Evolutionary conservation across 345 rosid genomes (phyloP), one percentile per base, ranked within the genome.

Genomic region (Eucalyptus pauciflora): DNA sequence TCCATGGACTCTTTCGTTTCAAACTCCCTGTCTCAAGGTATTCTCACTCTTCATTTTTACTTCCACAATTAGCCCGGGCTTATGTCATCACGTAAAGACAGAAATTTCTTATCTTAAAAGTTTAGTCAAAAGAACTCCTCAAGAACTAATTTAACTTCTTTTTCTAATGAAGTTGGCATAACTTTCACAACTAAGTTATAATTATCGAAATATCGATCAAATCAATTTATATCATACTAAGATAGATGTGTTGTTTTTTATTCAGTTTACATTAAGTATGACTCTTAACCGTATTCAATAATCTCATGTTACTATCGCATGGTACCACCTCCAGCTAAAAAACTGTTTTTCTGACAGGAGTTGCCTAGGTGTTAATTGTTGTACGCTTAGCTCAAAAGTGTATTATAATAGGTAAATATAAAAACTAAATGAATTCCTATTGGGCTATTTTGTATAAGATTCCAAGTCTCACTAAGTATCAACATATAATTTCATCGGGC

Each of bases 151-250:
- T 51, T 62, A 8, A 62, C 33, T 62, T 13, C 17, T 17, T 0
- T 15, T 29, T 62, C 2, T 67, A 31, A 16, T 67, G 41, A 67
- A 67, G 41, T 16, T 31, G 8, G 9, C 2, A 17, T 64, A n/a
- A 64, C 37, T 14, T 64, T n/a, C 76, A 64, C 76, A n/a, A 64
- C 2, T 67, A 3, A 67, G 0, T n/a, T 15, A n/a, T 31, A 31
- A 67, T 67, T 31, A 67, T 16, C 3, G 0, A 41, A 67, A 67
- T 31, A 3, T 16, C 6, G 3, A 8, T 67, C 22, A 3, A 15
- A 67, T 31, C 3, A 1, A 3, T 31, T 67, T 12, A 0, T 67
- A 31, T 67, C 22, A 0, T 15, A 15, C 8, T n/a, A 14, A 15
- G 1, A 64, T 27, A 60, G 31, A 64, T n/a, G 18, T 16, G 56